These are phyloP conservation scores for Datisca glomerata DNA, from an alignment of 306 rosid genomes.

Conservation along the genomic window DNA sequence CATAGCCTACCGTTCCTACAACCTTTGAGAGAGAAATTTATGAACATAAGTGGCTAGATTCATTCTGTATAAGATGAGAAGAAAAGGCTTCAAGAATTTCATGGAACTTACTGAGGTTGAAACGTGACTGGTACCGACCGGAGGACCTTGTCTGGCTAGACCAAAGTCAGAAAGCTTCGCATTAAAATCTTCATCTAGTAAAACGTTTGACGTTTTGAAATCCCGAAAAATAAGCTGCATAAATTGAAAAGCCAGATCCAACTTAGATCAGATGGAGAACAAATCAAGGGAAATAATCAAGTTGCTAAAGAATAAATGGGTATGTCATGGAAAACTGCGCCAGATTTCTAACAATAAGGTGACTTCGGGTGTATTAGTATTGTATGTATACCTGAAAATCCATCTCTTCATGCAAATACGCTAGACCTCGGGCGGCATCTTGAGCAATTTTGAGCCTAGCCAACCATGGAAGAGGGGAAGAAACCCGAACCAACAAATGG, in stretches of 20 bases:
- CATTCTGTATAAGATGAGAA: not conserved
- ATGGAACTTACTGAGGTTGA: constrained; percentile 79
- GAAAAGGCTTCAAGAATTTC: too few species aligned
- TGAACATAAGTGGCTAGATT: not conserved
- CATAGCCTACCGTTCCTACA: constrained; percentile 94
- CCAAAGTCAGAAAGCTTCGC: constrained; percentile 99
- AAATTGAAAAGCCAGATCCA: constrained; percentile 23
- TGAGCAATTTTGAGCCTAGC: constrained; percentile 64
- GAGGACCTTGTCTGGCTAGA: constrained; percentile 96
- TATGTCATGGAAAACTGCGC: too few species aligned
- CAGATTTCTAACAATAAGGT: not conserved
- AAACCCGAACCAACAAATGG: constrained; percentile 65
- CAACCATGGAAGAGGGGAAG: constrained; percentile 54
- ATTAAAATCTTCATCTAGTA: constrained; percentile 79
- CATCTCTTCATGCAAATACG: constrained; percentile 93
- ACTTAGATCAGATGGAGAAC: constrained; percentile 6
- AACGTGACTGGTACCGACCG: constrained; percentile 70
- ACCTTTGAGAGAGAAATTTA: constrained; percentile 37
- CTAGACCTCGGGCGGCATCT: constrained; percentile 90
- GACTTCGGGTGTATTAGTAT: not conserved
- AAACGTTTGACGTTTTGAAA: constrained; percentile 78
- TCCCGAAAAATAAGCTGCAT: constrained; percentile 94
- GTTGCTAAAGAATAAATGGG: too few species aligned
- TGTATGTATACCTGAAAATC: constrained; percentile 89
- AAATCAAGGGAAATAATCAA: too few species aligned